phyloP scores from a whole-genome alignment of 2,329 filamentous ascomycete species.

The Aspergillus sergii region DNA sequence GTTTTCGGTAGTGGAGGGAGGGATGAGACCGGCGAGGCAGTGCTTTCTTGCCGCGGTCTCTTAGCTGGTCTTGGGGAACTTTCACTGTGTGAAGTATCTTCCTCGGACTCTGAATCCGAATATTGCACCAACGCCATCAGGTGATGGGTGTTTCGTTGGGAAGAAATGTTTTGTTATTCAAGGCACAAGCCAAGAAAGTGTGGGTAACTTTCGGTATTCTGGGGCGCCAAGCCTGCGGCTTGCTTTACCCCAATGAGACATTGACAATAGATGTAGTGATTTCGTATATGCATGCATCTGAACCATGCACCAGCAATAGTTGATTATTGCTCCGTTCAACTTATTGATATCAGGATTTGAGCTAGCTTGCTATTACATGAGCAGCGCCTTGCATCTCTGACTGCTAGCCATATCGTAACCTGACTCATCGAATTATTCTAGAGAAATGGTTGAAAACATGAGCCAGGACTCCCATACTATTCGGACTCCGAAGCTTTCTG shows the following conservation, averaged over 20 bases:
- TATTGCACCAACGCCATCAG: slow-evolving; percentile 69
- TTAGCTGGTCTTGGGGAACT: slow-evolving; percentile 27
- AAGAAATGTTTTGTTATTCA: not conserved
- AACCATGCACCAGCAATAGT: not conserved
- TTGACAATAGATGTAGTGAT: not conserved
- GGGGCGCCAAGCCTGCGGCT: not conserved
- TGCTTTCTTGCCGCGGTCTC: slow-evolving; percentile 20
- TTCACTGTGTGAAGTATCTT: slow-evolving; percentile 22
- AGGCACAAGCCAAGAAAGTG: not conserved
- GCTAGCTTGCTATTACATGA: not conserved
- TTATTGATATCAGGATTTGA: not conserved
- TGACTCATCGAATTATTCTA: not conserved
- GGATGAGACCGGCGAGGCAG: slow-evolving; percentile 23
- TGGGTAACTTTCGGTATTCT: not conserved
- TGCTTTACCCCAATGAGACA: not conserved
- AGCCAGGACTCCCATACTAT: not conserved
- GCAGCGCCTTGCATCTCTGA: not conserved
- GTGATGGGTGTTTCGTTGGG: not conserved
- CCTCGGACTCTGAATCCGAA: slow-evolving; percentile 49
- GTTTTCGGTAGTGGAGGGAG: slow-evolving; percentile 75
- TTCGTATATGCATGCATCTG: not conserved
- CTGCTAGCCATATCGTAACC: not conserved
- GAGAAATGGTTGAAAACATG: not conserved
- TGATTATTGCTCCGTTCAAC: not conserved
- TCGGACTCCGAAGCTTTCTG: not conserved